Base-by-base conservation (phyloP, 305 asterid species). In the Caryopteris hybrid region DNA sequence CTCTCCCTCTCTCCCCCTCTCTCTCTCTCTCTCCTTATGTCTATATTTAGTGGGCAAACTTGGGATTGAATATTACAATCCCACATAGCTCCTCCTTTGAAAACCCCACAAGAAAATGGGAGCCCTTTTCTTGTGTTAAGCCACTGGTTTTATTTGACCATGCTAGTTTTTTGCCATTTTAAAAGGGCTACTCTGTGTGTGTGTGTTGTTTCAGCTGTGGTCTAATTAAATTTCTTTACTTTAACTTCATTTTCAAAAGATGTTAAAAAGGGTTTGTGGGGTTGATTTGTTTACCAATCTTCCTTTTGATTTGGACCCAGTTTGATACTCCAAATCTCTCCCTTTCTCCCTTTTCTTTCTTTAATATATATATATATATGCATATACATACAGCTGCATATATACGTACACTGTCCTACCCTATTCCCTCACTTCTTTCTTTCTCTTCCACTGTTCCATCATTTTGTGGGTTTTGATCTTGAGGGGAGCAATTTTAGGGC, bases 1-100 rank as follows among this genome's bases (percentile, higher is more conserved):
- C 41, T 36, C 68, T 56, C 16, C 11, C 23, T 51, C 38, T 11
- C 18, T 64, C 61, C 13, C 17, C 39, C 54, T 33, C 53, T 31
- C 55, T 59, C 51, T 61, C 31, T 52, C 63, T 69, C 50, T 21
- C 64, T 61, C 33, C 60, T 71, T 64, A 56, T 70, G 53, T 71
- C 82, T 83, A 84, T 83, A 87, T 87, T 81, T 83, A 83, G 85
- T 74, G 79, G 66, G 58, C 58, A 51, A 66, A 71, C 29, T 77
- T 61, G 76, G 65, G 76, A 62, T 69, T 73, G 47, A 66, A 54
- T 74, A n/a, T 41, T 46, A 43, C 69, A 70, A 48, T 63, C 74
- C 70, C 73, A 77, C 81, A 41, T 29, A 43, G 8, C 66, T 29
- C 69, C 59, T 17, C 16, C 71, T 25, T 47, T 23, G 63, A 8